Conservation (phyloP, 2,329 filamentous ascomycete species). For the Calonectria pteridis region DNA sequence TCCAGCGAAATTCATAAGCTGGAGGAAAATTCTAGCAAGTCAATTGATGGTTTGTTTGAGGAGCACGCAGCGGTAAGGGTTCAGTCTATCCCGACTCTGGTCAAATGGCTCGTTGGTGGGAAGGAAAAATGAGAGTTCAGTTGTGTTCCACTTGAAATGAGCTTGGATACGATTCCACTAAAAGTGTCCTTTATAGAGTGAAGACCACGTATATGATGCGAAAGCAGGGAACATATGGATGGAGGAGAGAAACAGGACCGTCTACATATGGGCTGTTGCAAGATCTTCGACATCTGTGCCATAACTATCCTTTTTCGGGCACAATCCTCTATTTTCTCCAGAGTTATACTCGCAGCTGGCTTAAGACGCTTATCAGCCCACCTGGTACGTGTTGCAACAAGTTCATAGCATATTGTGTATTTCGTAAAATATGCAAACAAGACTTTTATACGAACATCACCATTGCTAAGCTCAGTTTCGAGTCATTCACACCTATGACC, state of each 20-base stretch:
- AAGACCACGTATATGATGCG: too few relatives aligned
- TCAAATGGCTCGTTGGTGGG: slow-evolving; percentile 24
- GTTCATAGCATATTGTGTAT: too few relatives aligned
- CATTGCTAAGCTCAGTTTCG: not conserved
- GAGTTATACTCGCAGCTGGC: too few relatives aligned
- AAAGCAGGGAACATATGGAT: not conserved
- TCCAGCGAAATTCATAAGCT: slow-evolving; percentile 10
- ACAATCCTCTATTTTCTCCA: not conserved
- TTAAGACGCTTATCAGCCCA: not conserved
- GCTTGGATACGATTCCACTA: not conserved
- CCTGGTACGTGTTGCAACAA: not conserved
- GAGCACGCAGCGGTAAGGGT: slow-evolving; percentile 18
- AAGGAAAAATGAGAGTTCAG: not conserved
- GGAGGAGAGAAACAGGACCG: not conserved
- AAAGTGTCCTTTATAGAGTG: not conserved
- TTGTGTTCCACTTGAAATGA: not conserved
- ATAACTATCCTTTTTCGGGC: not conserved
- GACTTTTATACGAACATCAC: not conserved
- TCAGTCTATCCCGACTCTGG: slow-evolving; percentile 19
- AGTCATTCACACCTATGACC: too few relatives aligned
- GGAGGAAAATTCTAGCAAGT: not conserved
- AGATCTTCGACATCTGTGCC: not conserved
- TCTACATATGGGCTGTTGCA: not conserved
- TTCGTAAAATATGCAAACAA: too few relatives aligned
- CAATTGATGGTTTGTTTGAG: slow-evolving; percentile 18